Percentiles rank a stretch among this genome's conserved stretches.
phyloP scores from a whole-genome alignment of 345 rosid genomes.

The Boechera divaricarpa region DNA sequence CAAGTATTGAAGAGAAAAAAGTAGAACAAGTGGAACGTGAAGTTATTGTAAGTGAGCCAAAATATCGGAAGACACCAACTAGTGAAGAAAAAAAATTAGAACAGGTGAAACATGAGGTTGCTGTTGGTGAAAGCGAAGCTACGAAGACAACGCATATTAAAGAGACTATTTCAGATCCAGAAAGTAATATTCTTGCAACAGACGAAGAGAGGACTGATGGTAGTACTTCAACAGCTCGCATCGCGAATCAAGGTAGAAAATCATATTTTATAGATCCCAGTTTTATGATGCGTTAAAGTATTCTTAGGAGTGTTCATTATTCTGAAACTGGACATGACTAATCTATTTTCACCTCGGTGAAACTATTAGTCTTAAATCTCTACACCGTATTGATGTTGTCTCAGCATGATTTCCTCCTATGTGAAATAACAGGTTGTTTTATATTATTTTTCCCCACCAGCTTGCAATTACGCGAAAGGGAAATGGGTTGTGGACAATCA shows the following conservation, averaged over 20 bases:
- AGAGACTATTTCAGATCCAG: constrained; percentile 15
- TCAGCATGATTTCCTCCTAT: constrained; percentile 7
- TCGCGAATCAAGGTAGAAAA: constrained; percentile 32
- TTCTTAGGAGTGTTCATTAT: constrained; percentile 26
- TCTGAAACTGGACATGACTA: constrained; percentile 20
- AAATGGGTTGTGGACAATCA: constrained; percentile 86
- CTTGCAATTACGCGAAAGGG: constrained; percentile 84
- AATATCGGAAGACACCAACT: constrained; percentile 19
- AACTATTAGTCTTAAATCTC: neutral
- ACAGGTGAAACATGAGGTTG: constrained; percentile 35
- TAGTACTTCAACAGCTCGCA: constrained; percentile 27
- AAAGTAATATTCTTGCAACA: constrained; percentile 28
- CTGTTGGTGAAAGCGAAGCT: constrained; percentile 31
- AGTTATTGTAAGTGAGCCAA: constrained; percentile 19
- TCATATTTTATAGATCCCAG: constrained; percentile 3
- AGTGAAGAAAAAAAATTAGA: constrained; percentile 23
- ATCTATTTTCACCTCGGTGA: constrained; percentile 21
- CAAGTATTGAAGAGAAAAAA: constrained; percentile 24
- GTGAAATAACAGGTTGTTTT: constrained; percentile 21
- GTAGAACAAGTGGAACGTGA: constrained; percentile 30
- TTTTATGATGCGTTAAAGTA: constrained; percentile 7
- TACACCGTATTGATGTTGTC: neutral
- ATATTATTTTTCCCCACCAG: constrained; percentile 42
- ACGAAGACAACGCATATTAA: constrained; percentile 13
- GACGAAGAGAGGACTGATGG: constrained; percentile 36